Evolutionary conservation across 768 basidiomycete genomes (phyloP), one percentile per base, ranked within the genome.

Genomic region (Tricholoma flavovirens): DNA sequence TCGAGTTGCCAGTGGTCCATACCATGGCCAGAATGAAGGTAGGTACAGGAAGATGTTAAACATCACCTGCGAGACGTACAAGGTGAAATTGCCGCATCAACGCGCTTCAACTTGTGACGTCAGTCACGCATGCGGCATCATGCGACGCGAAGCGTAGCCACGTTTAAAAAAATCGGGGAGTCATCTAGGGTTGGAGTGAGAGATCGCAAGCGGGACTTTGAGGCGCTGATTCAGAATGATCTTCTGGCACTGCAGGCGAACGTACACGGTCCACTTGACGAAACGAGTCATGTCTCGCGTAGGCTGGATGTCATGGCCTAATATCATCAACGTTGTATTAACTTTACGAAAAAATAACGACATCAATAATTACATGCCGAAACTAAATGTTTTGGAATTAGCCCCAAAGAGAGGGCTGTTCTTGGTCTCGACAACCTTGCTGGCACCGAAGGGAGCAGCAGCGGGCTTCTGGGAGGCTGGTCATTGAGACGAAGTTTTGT

Each of bases 251-350:
- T 98, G 96, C 48, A 98, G 88, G 69, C 94, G 91, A 64, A 98
- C 85, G 69, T 98, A 98, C 77, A 95, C 93, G 64, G 96, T 95
- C 96, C 96, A 98, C 75, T 97, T 98, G 77, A 98, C 91, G 78
- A 98, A 98, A 71, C 94, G 92, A 57, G 92, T 96, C 62, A 98
- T 75, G n/a, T n/a, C n/a, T n/a, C n/a, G n/a, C n/a, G n/a, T n/a
- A n/a, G n/a, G n/a, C n/a, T n/a, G n/a, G n/a, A 98, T 83, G 74
- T 96, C 92, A 77, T 95, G 93, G 69, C 96, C 96, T 96, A 58
- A 33, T 2, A 24, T 22, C 24, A 40, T 40, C 3, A 7, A 40
- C 38, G 10, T 40, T 17, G 15, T n/a, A 40, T 11, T 40, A 40
- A 38, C 14, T 7, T 38, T 38, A 15, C 36, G 36, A 17, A 17